Conservation (phyloP, 495 filamentous ascomycete species). For the Penicillium canariense region DNA sequence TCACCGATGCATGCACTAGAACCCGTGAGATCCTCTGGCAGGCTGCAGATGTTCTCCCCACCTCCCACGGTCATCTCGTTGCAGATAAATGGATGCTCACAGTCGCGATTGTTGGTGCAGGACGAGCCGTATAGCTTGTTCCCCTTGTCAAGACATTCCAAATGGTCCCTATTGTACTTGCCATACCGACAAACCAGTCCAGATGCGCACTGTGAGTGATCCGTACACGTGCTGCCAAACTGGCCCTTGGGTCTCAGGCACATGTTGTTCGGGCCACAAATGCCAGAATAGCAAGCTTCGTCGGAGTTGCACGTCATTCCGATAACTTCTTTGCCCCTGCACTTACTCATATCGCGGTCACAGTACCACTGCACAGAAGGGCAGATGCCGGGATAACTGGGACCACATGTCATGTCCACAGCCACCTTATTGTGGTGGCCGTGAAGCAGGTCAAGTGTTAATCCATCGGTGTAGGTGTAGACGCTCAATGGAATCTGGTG, state of each 20-base stretch:
- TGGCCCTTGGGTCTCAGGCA: neutral
- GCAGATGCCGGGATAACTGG: neutral
- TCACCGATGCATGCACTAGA: neutral
- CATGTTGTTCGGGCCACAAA: neutral
- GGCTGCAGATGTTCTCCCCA: neutral
- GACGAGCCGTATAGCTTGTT: neutral
- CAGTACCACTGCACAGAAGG: neutral
- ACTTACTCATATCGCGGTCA: neutral
- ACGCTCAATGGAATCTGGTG: neutral
- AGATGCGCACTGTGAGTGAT: neutral
- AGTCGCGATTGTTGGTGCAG: slow-evolving; percentile 1
- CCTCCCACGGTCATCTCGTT: neutral
- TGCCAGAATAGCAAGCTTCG: neutral
- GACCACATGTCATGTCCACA: neutral
- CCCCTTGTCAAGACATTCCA: neutral
- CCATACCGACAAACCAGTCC: neutral
- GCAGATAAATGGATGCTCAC: neutral
- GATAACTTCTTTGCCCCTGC: neutral
- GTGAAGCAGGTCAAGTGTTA: neutral
- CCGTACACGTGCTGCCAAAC: neutral
- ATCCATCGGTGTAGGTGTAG: neutral
- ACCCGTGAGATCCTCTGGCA: neutral
- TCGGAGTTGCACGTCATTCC: neutral
- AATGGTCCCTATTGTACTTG: neutral
- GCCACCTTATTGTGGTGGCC: neutral